A percentile compares a stretch with the other conserved stretches of the same genome.
phyloP scores from a whole-genome alignment of 1,284 basidiomycete genomes.

The Austroboletus rostrupii region DNA sequence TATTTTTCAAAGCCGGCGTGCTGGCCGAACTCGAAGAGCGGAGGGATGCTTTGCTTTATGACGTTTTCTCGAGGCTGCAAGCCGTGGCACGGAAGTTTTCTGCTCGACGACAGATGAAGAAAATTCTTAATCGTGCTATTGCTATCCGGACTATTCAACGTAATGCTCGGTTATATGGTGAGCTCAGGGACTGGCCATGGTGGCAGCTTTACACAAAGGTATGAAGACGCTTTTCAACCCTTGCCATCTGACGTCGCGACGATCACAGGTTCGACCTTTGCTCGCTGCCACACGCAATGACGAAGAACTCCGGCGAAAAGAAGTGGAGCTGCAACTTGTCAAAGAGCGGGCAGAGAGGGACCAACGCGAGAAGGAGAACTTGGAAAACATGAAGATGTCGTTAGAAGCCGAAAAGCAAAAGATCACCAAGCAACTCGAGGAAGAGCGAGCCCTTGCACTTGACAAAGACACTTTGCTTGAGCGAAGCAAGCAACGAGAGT shows the following conservation, averaged over 20 bases:
- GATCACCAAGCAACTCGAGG: slow-evolving; percentile 79
- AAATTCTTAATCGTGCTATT: slow-evolving; percentile 89
- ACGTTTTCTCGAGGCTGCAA: slow-evolving; percentile 87
- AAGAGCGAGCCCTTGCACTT: slow-evolving; percentile 74
- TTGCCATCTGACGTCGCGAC: slow-evolving; percentile 4
- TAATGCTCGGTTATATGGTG: slow-evolving; percentile 89
- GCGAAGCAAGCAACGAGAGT: slow-evolving; percentile 81
- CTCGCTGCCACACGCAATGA: slow-evolving; percentile 91
- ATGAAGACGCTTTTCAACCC: slow-evolving; percentile 2
- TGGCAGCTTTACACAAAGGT: slow-evolving; percentile 97
- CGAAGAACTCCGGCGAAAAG: slow-evolving; percentile 87
- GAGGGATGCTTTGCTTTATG: slow-evolving; percentile 82
- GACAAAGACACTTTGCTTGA: slow-evolving; percentile 88
- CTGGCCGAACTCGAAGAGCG: slow-evolving; percentile 97
- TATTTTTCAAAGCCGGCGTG: slow-evolving; percentile 99
- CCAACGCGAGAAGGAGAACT: slow-evolving; percentile 69
- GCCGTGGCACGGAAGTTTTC: slow-evolving; percentile 84
- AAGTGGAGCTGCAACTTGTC: slow-evolving; percentile 78
- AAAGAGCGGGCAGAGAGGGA: slow-evolving; percentile 87
- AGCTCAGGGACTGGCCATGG: slow-evolving; percentile 96
- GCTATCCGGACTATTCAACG: slow-evolving; percentile 92
- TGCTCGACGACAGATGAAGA: slow-evolving; percentile 88
- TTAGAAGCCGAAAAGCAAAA: slow-evolving; percentile 80
- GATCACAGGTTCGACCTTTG: slow-evolving; percentile 75
- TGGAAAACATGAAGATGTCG: slow-evolving; percentile 76